Evolutionary conservation across 345 rosid genomes (phyloP).

Genomic region (Gossypium anomalum): DNA sequence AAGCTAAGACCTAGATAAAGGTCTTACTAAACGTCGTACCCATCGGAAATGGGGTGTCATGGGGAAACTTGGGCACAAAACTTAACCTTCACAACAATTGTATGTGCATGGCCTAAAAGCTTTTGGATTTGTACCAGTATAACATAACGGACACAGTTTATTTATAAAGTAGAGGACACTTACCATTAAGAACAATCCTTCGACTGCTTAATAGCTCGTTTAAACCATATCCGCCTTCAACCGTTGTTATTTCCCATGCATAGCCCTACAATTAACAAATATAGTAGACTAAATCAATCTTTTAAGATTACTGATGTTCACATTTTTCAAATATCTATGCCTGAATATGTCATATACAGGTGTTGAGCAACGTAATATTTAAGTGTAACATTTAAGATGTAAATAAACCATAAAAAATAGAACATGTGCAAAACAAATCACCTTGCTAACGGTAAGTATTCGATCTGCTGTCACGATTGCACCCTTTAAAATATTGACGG

Average conservation of each 20-base stretch:
- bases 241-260: slow-evolving; percentile 95
- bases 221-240: slow-evolving; percentile 92
- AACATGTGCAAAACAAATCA: slow-evolving; percentile 20
- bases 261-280: slow-evolving; percentile 57
- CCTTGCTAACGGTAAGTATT: slow-evolving; percentile 92
- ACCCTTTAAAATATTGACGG: slow-evolving; percentile 93
- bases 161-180: slow-evolving; percentile 3
- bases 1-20: background rate
- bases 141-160: background rate
- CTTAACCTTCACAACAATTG: background rate
- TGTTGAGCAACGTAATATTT: background rate
- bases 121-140: background rate
- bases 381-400: background rate
- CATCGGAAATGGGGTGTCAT: background rate
- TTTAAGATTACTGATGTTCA: background rate
- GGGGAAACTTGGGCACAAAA: background rate
- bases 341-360: background rate
- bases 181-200: slow-evolving; percentile 75
- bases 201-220: slow-evolving; percentile 69
- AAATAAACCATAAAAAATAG: background rate
- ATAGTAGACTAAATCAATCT: background rate
- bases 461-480: slow-evolving; percentile 91
- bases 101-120: background rate
- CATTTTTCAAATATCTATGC: background rate
- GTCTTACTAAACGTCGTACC: background rate